Conservation (phyloP, 331 rosid genomes). For the Spiraea crenata region DNA sequence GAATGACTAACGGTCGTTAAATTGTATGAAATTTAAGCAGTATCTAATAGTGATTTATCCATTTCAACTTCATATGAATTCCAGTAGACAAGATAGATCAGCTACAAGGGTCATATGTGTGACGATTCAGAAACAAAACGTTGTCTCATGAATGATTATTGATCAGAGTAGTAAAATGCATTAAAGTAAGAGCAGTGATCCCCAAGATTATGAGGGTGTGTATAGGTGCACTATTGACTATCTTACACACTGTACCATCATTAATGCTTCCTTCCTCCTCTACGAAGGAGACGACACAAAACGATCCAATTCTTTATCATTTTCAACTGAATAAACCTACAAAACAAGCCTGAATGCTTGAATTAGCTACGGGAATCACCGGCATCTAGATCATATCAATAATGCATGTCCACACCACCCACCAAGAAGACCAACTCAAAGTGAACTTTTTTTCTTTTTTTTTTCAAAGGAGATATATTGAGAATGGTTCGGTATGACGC, state of each 20-base stretch:
- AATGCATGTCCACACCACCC: not conserved
- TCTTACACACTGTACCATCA: too few species aligned
- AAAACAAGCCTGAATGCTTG: slow-evolving; percentile 20
- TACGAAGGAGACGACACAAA: slow-evolving; percentile 71
- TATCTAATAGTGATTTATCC: too few species aligned
- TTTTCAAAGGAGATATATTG: too few species aligned
- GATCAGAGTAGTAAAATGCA: not conserved
- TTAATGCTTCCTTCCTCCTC: slow-evolving; percentile 52
- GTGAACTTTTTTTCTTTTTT: too few species aligned
- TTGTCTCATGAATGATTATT: not conserved
- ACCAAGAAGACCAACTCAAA: too few species aligned
- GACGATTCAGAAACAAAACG: not conserved
- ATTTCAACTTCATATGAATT: too few species aligned
- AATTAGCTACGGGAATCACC: slow-evolving; percentile 9
- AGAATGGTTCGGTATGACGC: too few species aligned
- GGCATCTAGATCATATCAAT: not conserved
- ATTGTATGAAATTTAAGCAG: too few species aligned
- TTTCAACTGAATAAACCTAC: slow-evolving; percentile 72
- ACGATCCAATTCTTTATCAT: slow-evolving; percentile 46
- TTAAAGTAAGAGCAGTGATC: not conserved
- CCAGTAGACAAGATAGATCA: too few species aligned
- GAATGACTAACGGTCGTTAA: too few species aligned
- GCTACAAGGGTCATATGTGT: slow-evolving; percentile 20
- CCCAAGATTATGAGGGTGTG: too few species aligned
- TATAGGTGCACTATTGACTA: too few species aligned